Percentiles rank a stretch among this genome's conserved stretches.
Evolutionary conservation across 192 early-diverging fungal species (phyloP).

Genomic region (Entomortierella lignicola): DNA sequence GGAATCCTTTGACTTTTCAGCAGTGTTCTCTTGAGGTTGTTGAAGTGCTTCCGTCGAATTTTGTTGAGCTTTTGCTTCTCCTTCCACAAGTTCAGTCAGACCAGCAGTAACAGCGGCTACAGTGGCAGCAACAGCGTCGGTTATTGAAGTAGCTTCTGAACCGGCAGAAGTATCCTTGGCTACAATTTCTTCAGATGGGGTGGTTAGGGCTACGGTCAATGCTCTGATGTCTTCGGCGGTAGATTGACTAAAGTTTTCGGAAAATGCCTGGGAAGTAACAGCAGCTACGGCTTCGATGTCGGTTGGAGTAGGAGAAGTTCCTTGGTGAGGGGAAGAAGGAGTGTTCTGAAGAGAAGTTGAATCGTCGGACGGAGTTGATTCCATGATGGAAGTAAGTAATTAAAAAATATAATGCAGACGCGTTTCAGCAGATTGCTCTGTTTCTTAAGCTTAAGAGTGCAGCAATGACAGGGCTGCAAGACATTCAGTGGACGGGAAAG

Average conservation of each 20-base stretch:
- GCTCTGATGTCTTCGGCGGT: constrained; percentile 7
- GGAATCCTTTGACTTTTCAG: neutral
- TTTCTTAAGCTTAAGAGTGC: neutral
- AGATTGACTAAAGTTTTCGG: constrained; percentile 6
- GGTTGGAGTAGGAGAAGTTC: constrained; percentile 1
- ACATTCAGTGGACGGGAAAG: neutral
- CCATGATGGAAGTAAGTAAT: neutral
- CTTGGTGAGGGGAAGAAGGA: constrained; percentile 1
- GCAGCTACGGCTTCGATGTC: constrained; percentile 17
- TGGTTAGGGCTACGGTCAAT: constrained; percentile 20
- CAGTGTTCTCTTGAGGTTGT: neutral
- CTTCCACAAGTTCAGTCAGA: neutral
- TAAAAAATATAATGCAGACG: neutral
- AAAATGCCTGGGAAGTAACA: constrained; percentile 9
- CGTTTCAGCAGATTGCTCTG: constrained; percentile 7
- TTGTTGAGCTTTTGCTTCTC: neutral
- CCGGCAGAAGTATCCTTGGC: neutral
- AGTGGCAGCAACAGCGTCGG: neutral
- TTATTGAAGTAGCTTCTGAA: neutral
- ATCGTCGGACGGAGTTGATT: neutral
- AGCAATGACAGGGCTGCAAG: neutral
- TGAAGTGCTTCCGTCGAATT: neutral
- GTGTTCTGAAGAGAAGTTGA: neutral
- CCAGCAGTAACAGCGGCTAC: constrained; percentile 4
- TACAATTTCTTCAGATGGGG: neutral